phyloP scores from a whole-genome alignment of 2,329 filamentous ascomycete genomes.

The Neonectria punicea region DNA sequence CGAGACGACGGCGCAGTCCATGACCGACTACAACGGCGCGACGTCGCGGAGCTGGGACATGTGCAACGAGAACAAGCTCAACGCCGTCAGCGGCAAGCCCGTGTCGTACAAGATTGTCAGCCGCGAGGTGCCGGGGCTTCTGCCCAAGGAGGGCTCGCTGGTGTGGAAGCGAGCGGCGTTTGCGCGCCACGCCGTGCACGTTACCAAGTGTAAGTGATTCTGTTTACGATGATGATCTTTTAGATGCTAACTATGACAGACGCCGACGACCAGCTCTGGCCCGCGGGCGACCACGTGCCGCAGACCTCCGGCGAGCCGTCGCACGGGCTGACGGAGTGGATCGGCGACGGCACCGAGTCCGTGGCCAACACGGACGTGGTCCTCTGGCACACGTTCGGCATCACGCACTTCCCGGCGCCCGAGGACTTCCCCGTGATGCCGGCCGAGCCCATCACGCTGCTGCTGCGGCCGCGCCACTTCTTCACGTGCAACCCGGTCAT shows the following conservation, averaged over 20 bases:
- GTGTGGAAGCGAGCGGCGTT: conserved; percentile 94
- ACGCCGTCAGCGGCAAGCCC: conserved; percentile 87
- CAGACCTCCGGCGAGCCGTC: conserved; percentile 86
- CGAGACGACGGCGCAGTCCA: conserved; percentile 73
- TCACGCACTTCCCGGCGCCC: conserved; percentile 88
- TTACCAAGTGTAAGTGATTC: conserved; percentile 79
- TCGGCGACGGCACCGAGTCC: conserved; percentile 72
- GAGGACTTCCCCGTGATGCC: conserved; percentile 97
- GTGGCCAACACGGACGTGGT: conserved; percentile 89
- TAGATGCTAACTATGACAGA: conserved; percentile 59
- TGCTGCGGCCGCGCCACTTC: conserved; percentile 84
- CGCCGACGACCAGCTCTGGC: conserved; percentile 82
- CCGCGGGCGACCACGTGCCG: conserved; percentile 86
- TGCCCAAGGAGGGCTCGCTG: conserved; percentile 83
- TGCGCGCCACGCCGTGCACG: conserved; percentile 85
- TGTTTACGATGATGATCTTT: not conserved
- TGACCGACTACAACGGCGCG: conserved; percentile 82
- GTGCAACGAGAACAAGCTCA: conserved; percentile 83
- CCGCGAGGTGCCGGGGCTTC: conserved; percentile 79
- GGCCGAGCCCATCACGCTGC: conserved; percentile 82
- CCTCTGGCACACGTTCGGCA: conserved; percentile 92
- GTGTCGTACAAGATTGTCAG: conserved; percentile 90
- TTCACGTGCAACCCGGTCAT: conserved; percentile 82
- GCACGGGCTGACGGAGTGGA: conserved; percentile 79
- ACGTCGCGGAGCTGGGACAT: conserved; percentile 92